Evolutionary conservation across 2,329 filamentous ascomycete genomes (phyloP), one percentile per base, ranked within the genome.

Genomic region (Ceratocystis diversiconidia): DNA sequence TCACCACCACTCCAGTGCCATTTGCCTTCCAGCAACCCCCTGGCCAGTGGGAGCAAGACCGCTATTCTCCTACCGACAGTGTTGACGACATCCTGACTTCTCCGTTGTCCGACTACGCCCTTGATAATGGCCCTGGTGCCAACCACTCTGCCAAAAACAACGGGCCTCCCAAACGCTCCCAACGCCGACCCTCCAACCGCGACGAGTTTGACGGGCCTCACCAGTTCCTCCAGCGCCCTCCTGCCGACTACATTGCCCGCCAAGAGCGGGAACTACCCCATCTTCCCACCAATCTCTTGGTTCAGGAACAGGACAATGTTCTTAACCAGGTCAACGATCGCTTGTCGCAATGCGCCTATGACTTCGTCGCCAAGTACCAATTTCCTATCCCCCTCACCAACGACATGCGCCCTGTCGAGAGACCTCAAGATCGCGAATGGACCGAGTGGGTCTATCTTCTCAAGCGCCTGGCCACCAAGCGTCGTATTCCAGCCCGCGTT

Each of bases 131-230:
- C 62, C 75, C 76, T 59, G 74, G 75, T 55, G 70, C 74, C 65
- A 71, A 75, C 44, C 73, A 76, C 43, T 73, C 76, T 2, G 61
- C 43, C 44, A 66, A 67, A 41, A 65, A 46, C 43, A 68, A 67
- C 62, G 67, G 68, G 3, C 67, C 66, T 2, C 73, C 75, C 67
- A 82, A 80, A 70, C 77, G 79, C 50, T 76, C 81, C 17, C 86
- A 89, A 72, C 81, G 88, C 70, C 82, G 87, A 36, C 85, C 88
- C 30, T 89, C 87, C 52, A 92, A 92, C 76, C 82, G 90, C 68
- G 90, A 95, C 78, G 90, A 94, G 75, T 95, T 95, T 75, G 90
- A 94, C 75, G 90, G 90, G 2, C 89, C 90, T 7, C 88, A 91
- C 70, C 90, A 95, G 74, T 86, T 91, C 70, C 79, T 95, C 69